Percentiles rank a stretch among this genome's conserved stretches.
Conservation (phyloP, 2,329 filamentous ascomycete species). For the Alternaria brassicae region DNA sequence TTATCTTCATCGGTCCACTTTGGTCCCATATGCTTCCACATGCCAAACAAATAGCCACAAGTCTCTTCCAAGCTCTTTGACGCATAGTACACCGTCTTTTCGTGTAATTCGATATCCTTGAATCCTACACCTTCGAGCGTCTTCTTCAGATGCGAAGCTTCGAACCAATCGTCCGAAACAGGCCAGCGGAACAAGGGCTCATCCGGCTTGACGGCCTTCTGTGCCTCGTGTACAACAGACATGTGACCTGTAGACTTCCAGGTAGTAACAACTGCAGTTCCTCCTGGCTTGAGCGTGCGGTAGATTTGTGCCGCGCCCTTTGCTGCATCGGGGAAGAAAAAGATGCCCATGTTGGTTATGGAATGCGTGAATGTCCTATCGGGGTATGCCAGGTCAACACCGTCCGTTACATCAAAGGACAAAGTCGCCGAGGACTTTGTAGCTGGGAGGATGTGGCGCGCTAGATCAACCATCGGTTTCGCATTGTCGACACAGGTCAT, state of each 20-base stretch:
- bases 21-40: slow-evolving; percentile 9
- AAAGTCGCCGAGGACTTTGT: neutral
- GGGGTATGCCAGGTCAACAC: slow-evolving; percentile 23
- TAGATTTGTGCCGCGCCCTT: slow-evolving; percentile 38
- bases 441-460: neutral
- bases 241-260: slow-evolving; percentile 22
- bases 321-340: slow-evolving; percentile 43
- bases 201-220: slow-evolving; percentile 9
- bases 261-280: slow-evolving; percentile 42
- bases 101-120: slow-evolving; percentile 6
- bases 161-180: slow-evolving; percentile 21
- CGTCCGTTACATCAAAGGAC: slow-evolving; percentile 5
- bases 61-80: slow-evolving; percentile 9
- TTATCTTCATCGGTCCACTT: slow-evolving; percentile 15
- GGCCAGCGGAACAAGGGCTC: slow-evolving; percentile 17
- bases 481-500: slow-evolving; percentile 20
- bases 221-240: slow-evolving; percentile 9
- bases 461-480: slow-evolving; percentile 18
- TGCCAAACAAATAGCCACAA: slow-evolving; percentile 4
- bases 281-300: slow-evolving; percentile 48
- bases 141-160: slow-evolving; percentile 8
- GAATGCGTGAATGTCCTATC: slow-evolving; percentile 47
- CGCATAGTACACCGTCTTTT: slow-evolving; percentile 16
- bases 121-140: slow-evolving; percentile 15
- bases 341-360: slow-evolving; percentile 51